Conservation (phyloP, 2,329 filamentous ascomycete species). For the Fusarium tuaranense region DNA sequence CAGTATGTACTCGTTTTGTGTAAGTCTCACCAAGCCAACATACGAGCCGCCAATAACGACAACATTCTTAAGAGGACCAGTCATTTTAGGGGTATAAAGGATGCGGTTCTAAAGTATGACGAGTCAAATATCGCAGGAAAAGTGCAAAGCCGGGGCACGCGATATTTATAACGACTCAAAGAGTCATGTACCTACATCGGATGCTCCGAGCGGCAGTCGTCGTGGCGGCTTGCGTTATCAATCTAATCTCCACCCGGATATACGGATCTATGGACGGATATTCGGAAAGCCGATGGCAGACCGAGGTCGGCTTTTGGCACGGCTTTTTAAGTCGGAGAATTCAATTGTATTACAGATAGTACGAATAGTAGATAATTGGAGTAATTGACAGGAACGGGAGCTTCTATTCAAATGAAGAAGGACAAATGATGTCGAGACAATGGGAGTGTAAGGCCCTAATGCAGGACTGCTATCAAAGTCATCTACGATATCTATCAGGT, state of each 20-base stretch:
- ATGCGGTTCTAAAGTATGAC: neutral
- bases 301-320: neutral
- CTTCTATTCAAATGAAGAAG: no score
- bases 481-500: no score
- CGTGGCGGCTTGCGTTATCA: constrained; percentile 1
- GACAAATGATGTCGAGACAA: no score
- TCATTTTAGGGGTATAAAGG: constrained; percentile 16
- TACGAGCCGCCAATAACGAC: constrained; percentile 44
- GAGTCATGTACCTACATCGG: neutral
- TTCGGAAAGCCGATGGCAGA: neutral
- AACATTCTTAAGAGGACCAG: constrained; percentile 38
- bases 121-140: neutral
- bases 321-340: neutral
- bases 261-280: neutral
- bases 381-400: no score
- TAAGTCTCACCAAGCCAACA: constrained; percentile 38
- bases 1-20: neutral
- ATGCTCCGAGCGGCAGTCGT: neutral
- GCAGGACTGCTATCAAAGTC: no score
- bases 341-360: no score
- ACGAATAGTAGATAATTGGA: no score
- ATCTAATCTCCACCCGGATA: constrained; percentile 4
- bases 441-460: neutral
- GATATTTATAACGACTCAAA: neutral
- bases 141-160: neutral